phyloP scores from a whole-genome alignment of 306 rosid genomes.

The Argentina anserina region DNA sequence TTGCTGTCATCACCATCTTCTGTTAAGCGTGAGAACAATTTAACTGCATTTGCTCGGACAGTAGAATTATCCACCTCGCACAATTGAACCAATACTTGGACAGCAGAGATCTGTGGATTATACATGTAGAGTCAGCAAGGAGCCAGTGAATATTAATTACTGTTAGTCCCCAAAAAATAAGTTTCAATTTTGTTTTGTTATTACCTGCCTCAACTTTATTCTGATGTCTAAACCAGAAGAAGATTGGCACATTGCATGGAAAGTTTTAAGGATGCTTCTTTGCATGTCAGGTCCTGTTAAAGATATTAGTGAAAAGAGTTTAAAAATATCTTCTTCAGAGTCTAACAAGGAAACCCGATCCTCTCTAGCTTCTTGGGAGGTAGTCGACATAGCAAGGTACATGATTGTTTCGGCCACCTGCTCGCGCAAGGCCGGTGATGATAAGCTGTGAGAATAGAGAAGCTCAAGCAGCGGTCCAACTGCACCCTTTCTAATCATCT shows the following conservation, averaged over 20 bases:
- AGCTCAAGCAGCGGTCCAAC: slow-evolving; percentile 47
- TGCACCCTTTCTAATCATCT: slow-evolving; percentile 52
- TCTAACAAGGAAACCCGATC: slow-evolving; percentile 39
- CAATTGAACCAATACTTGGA: slow-evolving; percentile 52
- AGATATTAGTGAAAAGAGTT: slow-evolving; percentile 52
- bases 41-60: slow-evolving; percentile 44
- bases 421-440: slow-evolving; percentile 36
- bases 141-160: background rate
- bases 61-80: slow-evolving; percentile 35
- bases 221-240: slow-evolving; percentile 51
- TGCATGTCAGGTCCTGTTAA: slow-evolving; percentile 52
- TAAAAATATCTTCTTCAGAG: slow-evolving; percentile 53
- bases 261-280: slow-evolving; percentile 46
- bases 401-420: slow-evolving; percentile 50
- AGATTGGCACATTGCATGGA: slow-evolving; percentile 51
- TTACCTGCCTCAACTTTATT: slow-evolving; percentile 53
- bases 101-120: slow-evolving; percentile 52
- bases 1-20: slow-evolving; percentile 36
- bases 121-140: background rate
- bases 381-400: slow-evolving; percentile 52
- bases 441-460: slow-evolving; percentile 49
- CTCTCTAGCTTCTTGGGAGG: slow-evolving; percentile 33
- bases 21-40: slow-evolving; percentile 45
- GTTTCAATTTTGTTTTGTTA: background rate
- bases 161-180: background rate